phyloP scores from a whole-genome alignment of 371 early-diverging fungal genomes.

The Rhizopus stolonifer region DNA sequence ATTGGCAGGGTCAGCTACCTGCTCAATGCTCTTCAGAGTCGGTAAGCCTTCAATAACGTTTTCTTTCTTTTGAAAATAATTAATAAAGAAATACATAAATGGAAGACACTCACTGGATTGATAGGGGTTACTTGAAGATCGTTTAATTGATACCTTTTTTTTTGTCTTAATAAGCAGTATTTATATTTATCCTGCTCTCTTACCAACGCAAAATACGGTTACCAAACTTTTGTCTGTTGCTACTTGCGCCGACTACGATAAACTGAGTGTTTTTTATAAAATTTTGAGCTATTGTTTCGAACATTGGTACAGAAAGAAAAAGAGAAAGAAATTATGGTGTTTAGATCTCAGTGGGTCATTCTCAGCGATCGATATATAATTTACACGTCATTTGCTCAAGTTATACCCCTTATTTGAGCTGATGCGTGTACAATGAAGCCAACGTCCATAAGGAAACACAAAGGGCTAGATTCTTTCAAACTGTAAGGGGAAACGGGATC shows the following conservation, averaged over 20 bases:
- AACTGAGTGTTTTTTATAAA: conserved; percentile 45
- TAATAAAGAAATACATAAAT: neutral
- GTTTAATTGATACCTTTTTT: conserved; percentile 39
- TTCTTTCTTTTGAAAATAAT: conserved; percentile 38
- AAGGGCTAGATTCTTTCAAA: too few species aligned
- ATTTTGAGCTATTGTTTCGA: conserved; percentile 12
- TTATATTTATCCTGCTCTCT: neutral
- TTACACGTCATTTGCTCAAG: too few species aligned
- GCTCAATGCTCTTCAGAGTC: conserved; percentile 41
- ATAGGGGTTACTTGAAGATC: conserved; percentile 47
- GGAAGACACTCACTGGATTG: conserved; percentile 33
- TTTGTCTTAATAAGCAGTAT: neutral
- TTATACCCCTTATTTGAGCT: too few species aligned
- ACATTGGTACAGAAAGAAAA: neutral
- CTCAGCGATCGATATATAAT: too few species aligned
- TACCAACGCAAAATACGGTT: conserved; percentile 78
- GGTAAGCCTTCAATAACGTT: conserved; percentile 48
- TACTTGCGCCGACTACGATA: conserved; percentile 78
- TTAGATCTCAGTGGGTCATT: neutral
- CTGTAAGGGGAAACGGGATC: too few species aligned
- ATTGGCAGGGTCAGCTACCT: conserved; percentile 39
- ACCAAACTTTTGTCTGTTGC: conserved; percentile 73
- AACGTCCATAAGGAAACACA: too few species aligned
- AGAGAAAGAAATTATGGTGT: neutral
- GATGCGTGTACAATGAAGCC: too few species aligned